Evolutionary conservation across 306 rosid species (phyloP).

Genomic region (Ochetophila trinervis): DNA sequence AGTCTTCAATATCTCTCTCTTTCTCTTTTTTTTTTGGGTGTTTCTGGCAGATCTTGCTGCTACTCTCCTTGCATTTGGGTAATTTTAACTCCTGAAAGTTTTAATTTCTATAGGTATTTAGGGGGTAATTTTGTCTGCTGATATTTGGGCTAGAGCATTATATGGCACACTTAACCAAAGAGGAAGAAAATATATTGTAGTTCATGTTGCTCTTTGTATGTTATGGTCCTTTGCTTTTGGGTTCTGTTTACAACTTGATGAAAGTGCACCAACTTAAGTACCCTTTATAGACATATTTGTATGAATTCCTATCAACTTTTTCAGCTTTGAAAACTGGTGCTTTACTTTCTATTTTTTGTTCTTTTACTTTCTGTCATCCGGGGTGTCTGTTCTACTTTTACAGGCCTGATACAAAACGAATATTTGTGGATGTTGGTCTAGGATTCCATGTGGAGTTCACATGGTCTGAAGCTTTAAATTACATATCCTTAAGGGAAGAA

Average conservation of each 20-base stretch:
- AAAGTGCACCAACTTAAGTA: too few species aligned
- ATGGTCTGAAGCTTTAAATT: slow-evolving; percentile 86
- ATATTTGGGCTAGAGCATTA: too few species aligned
- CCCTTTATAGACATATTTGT: too few species aligned
- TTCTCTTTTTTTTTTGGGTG: too few species aligned
- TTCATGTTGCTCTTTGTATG: too few species aligned
- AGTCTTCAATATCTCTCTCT: slow-evolving; percentile 34
- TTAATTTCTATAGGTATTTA: not conserved
- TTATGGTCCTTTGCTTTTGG: too few species aligned
- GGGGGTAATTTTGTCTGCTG: too few species aligned
- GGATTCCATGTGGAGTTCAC: slow-evolving; percentile 97
- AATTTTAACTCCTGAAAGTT: not conserved
- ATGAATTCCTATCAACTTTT: too few species aligned
- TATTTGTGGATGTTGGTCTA: slow-evolving; percentile 86
- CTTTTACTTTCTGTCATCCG: not conserved
- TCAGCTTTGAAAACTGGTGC: slow-evolving; percentile 3
- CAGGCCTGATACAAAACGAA: slow-evolving; percentile 69
- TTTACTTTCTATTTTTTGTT: not conserved
- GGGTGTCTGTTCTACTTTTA: slow-evolving; percentile 3
- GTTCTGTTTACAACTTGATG: too few species aligned
- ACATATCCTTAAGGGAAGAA: slow-evolving; percentile 66
- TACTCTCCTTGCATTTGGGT: not conserved
- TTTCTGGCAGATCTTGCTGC: not conserved
- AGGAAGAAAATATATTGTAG: too few species aligned
- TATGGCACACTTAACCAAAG: too few species aligned